These are phyloP conservation scores for Chalaropsis ovoidea DNA, from an alignment of 2,329 filamentous ascomycete species.

Conservation along the genomic window DNA sequence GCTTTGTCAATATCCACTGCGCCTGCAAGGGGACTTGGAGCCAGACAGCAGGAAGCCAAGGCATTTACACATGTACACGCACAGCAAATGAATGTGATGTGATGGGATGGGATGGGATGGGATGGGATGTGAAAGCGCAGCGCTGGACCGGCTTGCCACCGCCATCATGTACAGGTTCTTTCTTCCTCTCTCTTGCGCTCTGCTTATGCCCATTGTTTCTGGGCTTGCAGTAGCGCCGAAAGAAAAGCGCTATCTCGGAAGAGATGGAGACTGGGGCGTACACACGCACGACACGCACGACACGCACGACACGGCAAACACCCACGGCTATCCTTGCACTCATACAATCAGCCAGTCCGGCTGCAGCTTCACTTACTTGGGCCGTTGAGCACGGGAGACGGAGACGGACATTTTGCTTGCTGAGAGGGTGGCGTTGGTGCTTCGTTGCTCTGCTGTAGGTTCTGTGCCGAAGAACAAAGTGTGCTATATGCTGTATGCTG, in stretches of 20 bases:
- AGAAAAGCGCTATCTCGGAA: constrained; percentile 9
- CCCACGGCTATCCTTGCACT: constrained; percentile 3
- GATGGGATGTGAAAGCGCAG: no score
- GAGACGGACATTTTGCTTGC: neutral
- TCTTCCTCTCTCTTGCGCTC: neutral
- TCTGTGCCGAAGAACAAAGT: neutral
- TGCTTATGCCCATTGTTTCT: neutral
- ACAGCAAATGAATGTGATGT: no score
- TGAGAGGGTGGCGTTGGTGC: neutral
- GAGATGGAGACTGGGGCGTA: constrained; percentile 6
- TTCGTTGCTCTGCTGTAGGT: neutral
- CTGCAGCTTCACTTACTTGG: constrained; percentile 11
- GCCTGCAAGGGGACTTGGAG: neutral
- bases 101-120: no score
- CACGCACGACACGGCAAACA: neutral
- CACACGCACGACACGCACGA: neutral
- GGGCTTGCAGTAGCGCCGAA: neutral
- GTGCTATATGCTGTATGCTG: neutral
- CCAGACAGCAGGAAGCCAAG: neutral
- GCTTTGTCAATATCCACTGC: neutral
- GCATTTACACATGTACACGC: no score
- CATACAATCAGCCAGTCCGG: neutral
- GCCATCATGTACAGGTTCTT: neutral
- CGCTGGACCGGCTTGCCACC: no score
- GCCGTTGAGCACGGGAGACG: neutral